Evolutionary conservation across 2,329 filamentous ascomycete genomes (phyloP).

Genomic region (Lasiodiplodia citricola): DNA sequence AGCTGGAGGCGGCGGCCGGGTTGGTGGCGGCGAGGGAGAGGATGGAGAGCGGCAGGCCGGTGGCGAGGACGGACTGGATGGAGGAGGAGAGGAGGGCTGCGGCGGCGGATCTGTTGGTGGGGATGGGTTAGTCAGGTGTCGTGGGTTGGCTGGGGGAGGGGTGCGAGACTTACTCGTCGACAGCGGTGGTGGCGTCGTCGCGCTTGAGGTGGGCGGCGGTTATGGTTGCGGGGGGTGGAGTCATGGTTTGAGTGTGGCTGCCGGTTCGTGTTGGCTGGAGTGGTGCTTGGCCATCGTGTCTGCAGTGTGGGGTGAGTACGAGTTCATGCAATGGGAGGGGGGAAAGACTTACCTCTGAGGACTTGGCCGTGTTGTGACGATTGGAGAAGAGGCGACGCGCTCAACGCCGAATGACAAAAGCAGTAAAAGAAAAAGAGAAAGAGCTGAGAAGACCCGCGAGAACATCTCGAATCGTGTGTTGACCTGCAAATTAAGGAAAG

Average conservation of each 20-base stretch:
- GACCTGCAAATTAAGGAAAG: background rate
- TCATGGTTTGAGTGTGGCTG: background rate
- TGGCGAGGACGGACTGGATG: constrained; percentile 50
- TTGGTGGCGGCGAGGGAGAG: constrained; percentile 49
- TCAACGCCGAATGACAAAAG: background rate
- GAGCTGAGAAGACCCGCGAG: background rate
- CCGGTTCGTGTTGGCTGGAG: background rate
- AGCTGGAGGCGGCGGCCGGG: constrained; percentile 45
- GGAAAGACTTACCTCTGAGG: background rate
- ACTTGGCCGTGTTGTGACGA: background rate
- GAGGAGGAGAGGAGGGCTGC: constrained; percentile 32
- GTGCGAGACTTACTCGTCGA: background rate
- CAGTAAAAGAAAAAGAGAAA: background rate
- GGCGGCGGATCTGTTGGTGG: background rate
- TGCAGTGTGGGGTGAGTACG: background rate
- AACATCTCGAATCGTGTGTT: background rate
- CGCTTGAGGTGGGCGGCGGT: background rate
- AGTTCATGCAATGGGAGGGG: background rate
- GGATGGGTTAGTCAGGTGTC: background rate
- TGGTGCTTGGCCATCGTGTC: constrained; percentile 5
- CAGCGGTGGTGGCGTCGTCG: background rate
- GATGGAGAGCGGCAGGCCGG: constrained; percentile 51
- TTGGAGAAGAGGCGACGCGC: background rate
- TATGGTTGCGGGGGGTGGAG: background rate
- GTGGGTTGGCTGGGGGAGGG: background rate